Evolutionary conservation across 495 filamentous ascomycete genomes (phyloP), one percentile per base, ranked within the genome.

Genomic region (Aspergillus taichungensis): DNA sequence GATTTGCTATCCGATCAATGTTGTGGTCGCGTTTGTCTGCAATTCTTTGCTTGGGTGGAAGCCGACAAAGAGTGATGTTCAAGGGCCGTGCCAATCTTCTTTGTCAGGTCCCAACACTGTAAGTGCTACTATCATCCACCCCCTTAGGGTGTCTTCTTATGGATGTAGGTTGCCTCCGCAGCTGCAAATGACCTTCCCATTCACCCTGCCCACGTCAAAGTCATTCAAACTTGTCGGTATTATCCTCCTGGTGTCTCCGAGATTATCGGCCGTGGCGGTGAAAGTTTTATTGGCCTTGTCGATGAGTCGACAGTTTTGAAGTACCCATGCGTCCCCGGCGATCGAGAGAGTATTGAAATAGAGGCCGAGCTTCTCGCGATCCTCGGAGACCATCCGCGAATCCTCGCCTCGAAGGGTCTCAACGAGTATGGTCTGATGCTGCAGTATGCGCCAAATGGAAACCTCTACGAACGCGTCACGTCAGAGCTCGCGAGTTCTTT

Each of bases 291-390:
- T n/a, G n/a, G n/a, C n/a, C n/a, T 77, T 47, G 47, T 45, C 18
- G 72, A 74, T 24, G 74, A 75, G 6, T 76, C 41, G 72, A 77
- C 54, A 62, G 52, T 42, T 61, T 66, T 43, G 13, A 55, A 41
- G 62, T 62, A 13, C 64, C 70, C 8, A 70, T 75, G 43, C 59
- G 61, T 40, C 63, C 71, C 38, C 69, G 66, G 38, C 34, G n/a
- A n/a, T n/a, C n/a, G n/a, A n/a, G 54, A 55, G 13, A 47, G 40
- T 24, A 30, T 56, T 33, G 13, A 45, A 27, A 32, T 59, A 1
- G 58, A 61, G 41, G 44, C 37, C 2, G 41, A 50, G 13, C 29
- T 61, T 37, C 45, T 59, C 30, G 13, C 38, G 4, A 24, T 42
- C 13, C 37, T 61, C 1, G 53, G 50, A 39, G 13, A 12, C 1